Percentiles rank a stretch among this genome's conserved stretches.
Conservation (phyloP, 768 basidiomycete genomes). For the Leucocoprinus leucothites region DNA sequence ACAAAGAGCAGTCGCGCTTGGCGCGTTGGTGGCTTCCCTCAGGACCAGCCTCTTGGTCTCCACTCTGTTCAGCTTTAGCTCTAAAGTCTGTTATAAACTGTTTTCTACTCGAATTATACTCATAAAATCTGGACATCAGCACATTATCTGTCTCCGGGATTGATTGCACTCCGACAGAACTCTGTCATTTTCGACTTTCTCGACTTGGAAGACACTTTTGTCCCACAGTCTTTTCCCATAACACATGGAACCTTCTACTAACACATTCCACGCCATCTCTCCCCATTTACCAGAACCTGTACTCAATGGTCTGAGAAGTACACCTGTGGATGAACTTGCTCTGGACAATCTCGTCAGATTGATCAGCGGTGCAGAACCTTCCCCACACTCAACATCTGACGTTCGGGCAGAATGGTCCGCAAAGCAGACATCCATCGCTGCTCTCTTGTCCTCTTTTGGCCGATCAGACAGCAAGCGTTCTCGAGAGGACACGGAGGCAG, state of each 20-base stretch:
- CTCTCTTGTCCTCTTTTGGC: conserved; percentile 27
- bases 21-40: background rate
- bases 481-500: conserved; percentile 33
- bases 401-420: conserved; percentile 34
- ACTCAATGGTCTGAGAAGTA: conserved; percentile 11
- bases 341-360: conserved; percentile 44
- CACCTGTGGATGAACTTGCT: conserved; percentile 29
- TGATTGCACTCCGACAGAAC: too few species aligned
- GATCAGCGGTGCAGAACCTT: conserved; percentile 35
- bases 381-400: conserved; percentile 25
- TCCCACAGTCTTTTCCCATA: background rate
- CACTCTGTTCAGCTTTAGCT: too few species aligned
- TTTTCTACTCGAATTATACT: too few species aligned
- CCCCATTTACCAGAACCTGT: conserved; percentile 6
- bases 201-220: background rate
- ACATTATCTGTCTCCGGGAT: too few species aligned
- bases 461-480: conserved; percentile 27
- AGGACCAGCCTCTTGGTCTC: background rate
- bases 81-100: too few species aligned
- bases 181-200: background rate
- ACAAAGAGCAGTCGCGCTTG: background rate
- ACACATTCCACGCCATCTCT: conserved; percentile 8
- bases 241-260: background rate
- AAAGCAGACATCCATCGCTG: conserved; percentile 29
- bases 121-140: too few species aligned